These are phyloP conservation scores for Zygosaccharomyces bailii DNA, from an alignment of 805 yeast species.

Conservation along the genomic window DNA sequence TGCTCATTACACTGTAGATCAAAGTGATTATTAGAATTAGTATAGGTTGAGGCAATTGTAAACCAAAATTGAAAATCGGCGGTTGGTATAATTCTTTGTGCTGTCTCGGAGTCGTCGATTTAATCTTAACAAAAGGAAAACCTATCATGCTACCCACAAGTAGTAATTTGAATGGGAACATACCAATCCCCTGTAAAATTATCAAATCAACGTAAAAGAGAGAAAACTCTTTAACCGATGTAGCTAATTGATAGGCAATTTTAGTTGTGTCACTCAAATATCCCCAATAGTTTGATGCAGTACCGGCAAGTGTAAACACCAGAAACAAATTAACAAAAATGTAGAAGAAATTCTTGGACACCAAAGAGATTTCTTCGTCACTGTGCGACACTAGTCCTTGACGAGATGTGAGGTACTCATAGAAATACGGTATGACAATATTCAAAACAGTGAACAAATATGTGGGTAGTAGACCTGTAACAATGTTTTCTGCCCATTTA, in stretches of 20 bases:
- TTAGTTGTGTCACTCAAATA: constrained; percentile 84
- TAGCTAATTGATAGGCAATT: constrained; percentile 82
- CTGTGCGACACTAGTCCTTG: constrained; percentile 92
- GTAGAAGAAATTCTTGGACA: constrained; percentile 90
- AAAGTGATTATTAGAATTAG: constrained; percentile 79
- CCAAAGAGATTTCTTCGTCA: constrained; percentile 86
- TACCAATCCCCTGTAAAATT: constrained; percentile 77
- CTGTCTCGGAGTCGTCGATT: constrained; percentile 81
- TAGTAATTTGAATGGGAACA: constrained; percentile 84
- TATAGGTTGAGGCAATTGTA: constrained; percentile 88
- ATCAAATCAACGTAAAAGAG: constrained; percentile 87
- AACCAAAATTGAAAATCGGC: constrained; percentile 87
- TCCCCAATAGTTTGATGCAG: constrained; percentile 78
- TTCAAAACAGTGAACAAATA: constrained; percentile 84
- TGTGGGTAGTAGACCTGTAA: constrained; percentile 88
- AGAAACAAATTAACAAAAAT: constrained; percentile 90
- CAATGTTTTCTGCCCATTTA: constrained; percentile 70
- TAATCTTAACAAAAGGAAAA: constrained; percentile 62
- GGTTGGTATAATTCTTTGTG: constrained; percentile 74
- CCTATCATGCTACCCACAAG: constrained; percentile 73
- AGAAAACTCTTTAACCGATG: constrained; percentile 73
- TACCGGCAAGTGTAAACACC: constrained; percentile 91
- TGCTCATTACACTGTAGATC: constrained; percentile 84
- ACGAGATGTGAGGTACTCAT: constrained; percentile 72
- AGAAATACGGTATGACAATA: constrained; percentile 77